Conservation (phyloP, 1,139 yeast genomes). For the Starmera stellimalicola region DNA sequence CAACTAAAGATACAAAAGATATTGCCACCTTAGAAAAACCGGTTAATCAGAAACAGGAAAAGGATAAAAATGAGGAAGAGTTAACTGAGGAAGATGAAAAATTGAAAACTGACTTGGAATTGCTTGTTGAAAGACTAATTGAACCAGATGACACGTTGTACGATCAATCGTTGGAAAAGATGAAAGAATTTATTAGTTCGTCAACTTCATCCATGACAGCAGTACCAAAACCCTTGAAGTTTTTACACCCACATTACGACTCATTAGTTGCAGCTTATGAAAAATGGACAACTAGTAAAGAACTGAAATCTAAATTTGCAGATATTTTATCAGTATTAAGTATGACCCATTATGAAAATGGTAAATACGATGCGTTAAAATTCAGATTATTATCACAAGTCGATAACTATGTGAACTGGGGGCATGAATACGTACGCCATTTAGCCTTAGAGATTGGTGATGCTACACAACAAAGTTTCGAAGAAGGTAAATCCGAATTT, state of each 20-base stretch:
- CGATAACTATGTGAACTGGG: slow-evolving; percentile 78
- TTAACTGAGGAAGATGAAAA: slow-evolving; percentile 90
- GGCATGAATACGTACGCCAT: slow-evolving; percentile 96
- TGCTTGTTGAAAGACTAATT: slow-evolving; percentile 70
- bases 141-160: slow-evolving; percentile 44
- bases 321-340: slow-evolving; percentile 90
- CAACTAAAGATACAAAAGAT: slow-evolving; percentile 13
- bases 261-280: slow-evolving; percentile 55
- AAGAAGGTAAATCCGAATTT: slow-evolving; percentile 31
- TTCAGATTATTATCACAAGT: slow-evolving; percentile 65
- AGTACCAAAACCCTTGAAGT: slow-evolving; percentile 96
- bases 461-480: slow-evolving; percentile 62
- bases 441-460: slow-evolving; percentile 92
- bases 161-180: slow-evolving; percentile 48
- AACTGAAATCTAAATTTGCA: slow-evolving; percentile 44
- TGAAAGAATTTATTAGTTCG: slow-evolving; percentile 76
- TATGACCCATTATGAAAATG: slow-evolving; percentile 88
- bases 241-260: slow-evolving; percentile 81
- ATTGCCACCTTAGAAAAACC: slow-evolving; percentile 20
- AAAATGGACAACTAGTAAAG: slow-evolving; percentile 42
- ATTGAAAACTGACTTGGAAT: slow-evolving; percentile 78
- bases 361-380: slow-evolving; percentile 70
- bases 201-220: slow-evolving; percentile 99
- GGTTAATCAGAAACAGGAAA: slow-evolving; percentile 13
- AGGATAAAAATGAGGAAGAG: slow-evolving; percentile 53